Percentiles rank a stretch among this genome's conserved stretches.
Conservation (phyloP, 2,329 filamentous ascomycete genomes). For the Neurospora crassa region DNA sequence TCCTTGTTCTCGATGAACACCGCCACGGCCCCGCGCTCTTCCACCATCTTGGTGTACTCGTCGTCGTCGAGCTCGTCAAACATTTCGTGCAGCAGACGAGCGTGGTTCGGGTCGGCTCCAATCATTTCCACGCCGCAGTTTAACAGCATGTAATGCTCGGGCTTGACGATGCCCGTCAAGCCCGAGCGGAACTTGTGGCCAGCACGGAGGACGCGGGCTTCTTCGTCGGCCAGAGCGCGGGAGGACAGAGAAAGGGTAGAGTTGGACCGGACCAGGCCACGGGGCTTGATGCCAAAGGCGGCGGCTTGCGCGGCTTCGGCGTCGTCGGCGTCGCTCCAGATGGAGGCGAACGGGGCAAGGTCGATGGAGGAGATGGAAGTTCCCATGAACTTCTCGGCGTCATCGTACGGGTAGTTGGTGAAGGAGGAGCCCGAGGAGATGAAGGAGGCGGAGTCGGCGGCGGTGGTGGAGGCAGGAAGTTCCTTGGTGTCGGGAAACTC, state of each 20-base stretch:
- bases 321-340: slow-evolving; percentile 34
- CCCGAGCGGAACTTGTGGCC: slow-evolving; percentile 47
- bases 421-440: background rate
- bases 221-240: slow-evolving; percentile 45
- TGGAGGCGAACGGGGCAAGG: slow-evolving; percentile 2
- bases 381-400: slow-evolving; percentile 12
- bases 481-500: slow-evolving; percentile 83
- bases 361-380: slow-evolving; percentile 10
- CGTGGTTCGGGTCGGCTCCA: slow-evolving; percentile 39
- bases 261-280: slow-evolving; percentile 39
- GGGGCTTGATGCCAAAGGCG: slow-evolving; percentile 23
- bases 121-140: slow-evolving; percentile 38
- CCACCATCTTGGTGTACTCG: slow-evolving; percentile 41
- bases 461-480: slow-evolving; percentile 22
- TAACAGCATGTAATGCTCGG: slow-evolving; percentile 41
- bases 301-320: slow-evolving; percentile 37
- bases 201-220: slow-evolving; percentile 44
- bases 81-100: slow-evolving; percentile 47
- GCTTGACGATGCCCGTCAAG: slow-evolving; percentile 31
- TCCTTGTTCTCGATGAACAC: slow-evolving; percentile 51
- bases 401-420: background rate
- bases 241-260: slow-evolving; percentile 42
- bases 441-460: slow-evolving; percentile 4
- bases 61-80: slow-evolving; percentile 54
- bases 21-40: slow-evolving; percentile 48